Evolutionary conservation across 2,329 filamentous ascomycete genomes (phyloP).

Genomic region (Pseudocercospora pini-densiflorae): DNA sequence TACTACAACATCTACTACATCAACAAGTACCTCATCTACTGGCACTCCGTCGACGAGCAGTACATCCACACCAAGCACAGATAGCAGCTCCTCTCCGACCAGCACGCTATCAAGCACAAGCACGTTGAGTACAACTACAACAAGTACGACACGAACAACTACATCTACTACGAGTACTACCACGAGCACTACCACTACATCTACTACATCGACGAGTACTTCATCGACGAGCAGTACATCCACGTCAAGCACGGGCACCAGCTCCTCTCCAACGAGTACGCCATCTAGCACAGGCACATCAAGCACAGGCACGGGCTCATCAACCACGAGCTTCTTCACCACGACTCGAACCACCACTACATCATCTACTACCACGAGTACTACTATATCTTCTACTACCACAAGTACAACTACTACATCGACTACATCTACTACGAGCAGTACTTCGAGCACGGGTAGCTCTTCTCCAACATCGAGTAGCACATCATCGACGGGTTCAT

Average conservation of each 20-base stretch:
- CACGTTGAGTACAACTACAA: background rate
- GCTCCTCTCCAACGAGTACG: background rate
- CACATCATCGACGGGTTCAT: background rate
- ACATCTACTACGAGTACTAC: background rate
- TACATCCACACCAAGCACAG: too few species aligned
- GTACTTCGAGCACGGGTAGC: background rate
- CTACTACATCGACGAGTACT: background rate
- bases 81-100: too few species aligned
- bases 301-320: background rate
- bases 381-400: background rate
- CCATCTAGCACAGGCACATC: background rate
- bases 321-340: background rate
- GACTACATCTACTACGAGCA: background rate
- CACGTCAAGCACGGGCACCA: background rate
- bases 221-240: background rate
- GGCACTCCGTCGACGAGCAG: too few species aligned
- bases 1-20: background rate
- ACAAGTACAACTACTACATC: background rate
- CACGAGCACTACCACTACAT: background rate
- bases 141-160: background rate
- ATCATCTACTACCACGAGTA: background rate
- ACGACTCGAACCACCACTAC: background rate
- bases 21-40: too few species aligned
- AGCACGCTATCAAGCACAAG: background rate
- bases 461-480: background rate